Base-by-base conservation (phyloP, 2,329 filamentous ascomycete species). In the Diaporthe nobilis region DNA sequence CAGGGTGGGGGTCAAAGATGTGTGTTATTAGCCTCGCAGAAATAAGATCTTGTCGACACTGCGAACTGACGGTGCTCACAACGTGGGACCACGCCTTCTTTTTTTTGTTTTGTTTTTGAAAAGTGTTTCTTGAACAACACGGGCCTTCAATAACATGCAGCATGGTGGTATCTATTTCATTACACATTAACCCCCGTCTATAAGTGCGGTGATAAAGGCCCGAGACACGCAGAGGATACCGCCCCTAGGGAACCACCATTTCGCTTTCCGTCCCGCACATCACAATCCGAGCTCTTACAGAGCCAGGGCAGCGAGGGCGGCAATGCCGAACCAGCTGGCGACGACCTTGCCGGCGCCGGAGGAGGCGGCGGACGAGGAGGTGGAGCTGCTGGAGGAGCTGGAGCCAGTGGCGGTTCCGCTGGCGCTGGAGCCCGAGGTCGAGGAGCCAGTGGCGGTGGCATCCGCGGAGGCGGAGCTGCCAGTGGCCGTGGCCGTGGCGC, bases 281-380 rank as follows among this genome's bases (percentile, higher is more conserved):
- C 31, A 39, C 31, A 2, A 2, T 42, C 22, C 10, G 28, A 17
- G 55, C 22, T 28, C 37, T 65, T 75, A 77, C 73, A 77, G 76
- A 47, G 73, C 73, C 31, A 77, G 39, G 22, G 72, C 76, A n/a
- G 76, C 76, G 25, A 73, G 44, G n/a, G 76, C 76, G 6, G 72
- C 49, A 28, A 73, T 25, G 7, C 76, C 73, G 49, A 73, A 39
- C 76, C 76, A 77, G 8, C 76, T 74, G 49, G 71, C 76, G 9
- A 77, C 57, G 31, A 77, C 39, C 76, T 75, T 75, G 28, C 74
- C 76, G 25, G 73, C 73, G 22, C 73, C 76, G 6, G 76, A 75
- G 34, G 73, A 44, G 13, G 75, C 25, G 28, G 13, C 61, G 7
- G 74, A 15, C 13, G 75, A n/a, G n/a, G 75, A 49, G 65, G 65